Base-by-base conservation (phyloP, 2,329 filamentous ascomycete genomes). In the Aspergillus ochraceoroseus region DNA sequence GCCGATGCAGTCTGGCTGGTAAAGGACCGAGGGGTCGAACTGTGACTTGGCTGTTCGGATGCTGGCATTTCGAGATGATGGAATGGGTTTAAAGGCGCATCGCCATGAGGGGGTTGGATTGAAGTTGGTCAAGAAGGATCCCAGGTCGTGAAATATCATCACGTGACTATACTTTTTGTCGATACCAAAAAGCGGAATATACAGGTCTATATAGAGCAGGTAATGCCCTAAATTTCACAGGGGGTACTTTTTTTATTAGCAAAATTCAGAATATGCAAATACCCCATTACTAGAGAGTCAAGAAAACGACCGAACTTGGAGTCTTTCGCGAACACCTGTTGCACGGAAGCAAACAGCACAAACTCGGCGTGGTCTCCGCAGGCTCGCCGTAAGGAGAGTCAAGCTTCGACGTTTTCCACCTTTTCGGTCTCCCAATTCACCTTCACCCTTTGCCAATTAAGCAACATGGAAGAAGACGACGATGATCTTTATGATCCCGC, bases 1-100 rank as follows among this genome's bases (percentile, higher is more conserved):
- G 86, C 85, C 1, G 85, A 85, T 52, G 83, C 75, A 48, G 81
- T 82, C 58, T 89, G 85, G 28, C 82, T 74, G 1, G 82, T 82
- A 66, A 94, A 95, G 9, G 70, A 66, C 41, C 70, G 66, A 27
- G 61, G 70, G 18, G 70, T 73, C 13, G 69, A 68, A 26, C 61
- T 64, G 18, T 64, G 59, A 32, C 61, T 67, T 5, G 58, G 61
- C 13, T 61, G 55, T 31, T 69, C 66, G 19, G 64, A 58, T n/a
- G 51, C 46, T 3, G 53, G 39, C 53, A 55, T 55, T 31, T 11
- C 48, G 27, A 12, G 12, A 19, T 7, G 5, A 15, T 33, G 6
- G 19, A 34, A 12, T 15, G 11, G 13, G 2, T 7, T 26, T 15
- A 5, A n/a, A 11, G 26, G 17, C 4, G 9, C n/a, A 22, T 36